Evolutionary conservation across 768 basidiomycete species (phyloP).

Genomic region (Rickenella mellea): DNA sequence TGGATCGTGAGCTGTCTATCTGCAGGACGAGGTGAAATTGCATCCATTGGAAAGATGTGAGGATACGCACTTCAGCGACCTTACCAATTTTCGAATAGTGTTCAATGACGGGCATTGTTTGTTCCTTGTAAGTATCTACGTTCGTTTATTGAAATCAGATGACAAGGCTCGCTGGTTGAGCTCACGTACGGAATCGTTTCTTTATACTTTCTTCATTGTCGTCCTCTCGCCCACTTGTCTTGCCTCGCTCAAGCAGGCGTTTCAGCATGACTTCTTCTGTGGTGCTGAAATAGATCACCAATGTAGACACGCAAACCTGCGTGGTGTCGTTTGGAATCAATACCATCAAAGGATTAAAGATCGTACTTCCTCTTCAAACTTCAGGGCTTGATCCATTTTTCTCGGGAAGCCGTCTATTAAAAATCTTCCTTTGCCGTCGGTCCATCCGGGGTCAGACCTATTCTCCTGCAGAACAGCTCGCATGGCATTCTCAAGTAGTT

Average conservation of each 20-base stretch:
- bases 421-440: conserved; percentile 70
- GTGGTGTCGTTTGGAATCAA: not conserved
- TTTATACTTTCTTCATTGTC: conserved; percentile 92
- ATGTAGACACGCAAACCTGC: conserved; percentile 72
- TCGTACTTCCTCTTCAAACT: conserved; percentile 79
- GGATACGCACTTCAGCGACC: conserved; percentile 61
- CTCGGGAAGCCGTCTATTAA: conserved; percentile 96
- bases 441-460: conserved; percentile 48
- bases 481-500: conserved; percentile 93
- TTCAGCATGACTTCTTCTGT: conserved; percentile 81
- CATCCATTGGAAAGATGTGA: not conserved
- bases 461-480: conserved; percentile 34
- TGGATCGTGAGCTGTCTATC: conserved; percentile 59
- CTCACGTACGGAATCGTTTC: conserved; percentile 83
- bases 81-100: conserved; percentile 61
- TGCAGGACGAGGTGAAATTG: conserved; percentile 15
- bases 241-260: conserved; percentile 80
- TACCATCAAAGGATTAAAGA: not conserved
- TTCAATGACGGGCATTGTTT: conserved; percentile 90
- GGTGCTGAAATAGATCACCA: conserved; percentile 81
- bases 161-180: not conserved
- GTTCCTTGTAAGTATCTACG: conserved; percentile 72
- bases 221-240: conserved; percentile 93
- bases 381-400: conserved; percentile 95
- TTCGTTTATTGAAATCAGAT: not conserved